phyloP scores from a whole-genome alignment of 2,329 filamentous ascomycete species.

The Penicillium verrucosum region DNA sequence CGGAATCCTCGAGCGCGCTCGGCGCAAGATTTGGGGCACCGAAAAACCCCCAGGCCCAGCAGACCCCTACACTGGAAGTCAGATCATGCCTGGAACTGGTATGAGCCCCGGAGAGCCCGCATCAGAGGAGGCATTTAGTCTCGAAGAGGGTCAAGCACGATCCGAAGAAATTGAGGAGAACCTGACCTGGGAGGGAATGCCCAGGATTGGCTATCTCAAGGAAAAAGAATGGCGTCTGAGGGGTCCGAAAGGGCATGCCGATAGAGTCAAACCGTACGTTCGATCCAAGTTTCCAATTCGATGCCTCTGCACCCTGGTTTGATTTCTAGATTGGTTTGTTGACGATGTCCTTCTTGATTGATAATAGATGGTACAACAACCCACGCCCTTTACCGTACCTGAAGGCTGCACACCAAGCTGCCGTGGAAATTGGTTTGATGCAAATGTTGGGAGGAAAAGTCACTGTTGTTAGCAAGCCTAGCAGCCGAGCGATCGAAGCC shows the following conservation, averaged over 20 bases:
- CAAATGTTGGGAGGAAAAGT: slow-evolving; percentile 36
- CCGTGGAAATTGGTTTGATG: slow-evolving; percentile 56
- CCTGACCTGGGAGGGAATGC: slow-evolving; percentile 50
- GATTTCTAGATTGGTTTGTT: background rate
- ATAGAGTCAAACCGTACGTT: slow-evolving; percentile 45
- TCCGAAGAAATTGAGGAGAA: slow-evolving; percentile 8
- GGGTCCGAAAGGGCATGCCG: slow-evolving; percentile 32
- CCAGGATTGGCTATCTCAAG: slow-evolving; percentile 51
- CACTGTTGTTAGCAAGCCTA: background rate
- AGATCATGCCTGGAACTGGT: slow-evolving; percentile 4
- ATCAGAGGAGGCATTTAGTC: background rate
- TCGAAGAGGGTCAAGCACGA: background rate
- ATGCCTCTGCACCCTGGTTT: background rate
- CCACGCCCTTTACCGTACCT: background rate
- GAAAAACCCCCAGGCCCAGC: slow-evolving; percentile 48
- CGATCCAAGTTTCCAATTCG: background rate
- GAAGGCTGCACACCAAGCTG: slow-evolving; percentile 51
- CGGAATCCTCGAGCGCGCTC: slow-evolving; percentile 46
- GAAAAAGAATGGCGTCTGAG: slow-evolving; percentile 38
- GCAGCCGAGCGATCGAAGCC: background rate
- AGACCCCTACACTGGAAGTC: slow-evolving; percentile 47
- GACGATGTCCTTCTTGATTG: background rate
- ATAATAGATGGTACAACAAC: slow-evolving; percentile 16
- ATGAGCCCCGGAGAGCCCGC: background rate
- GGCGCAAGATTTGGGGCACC: slow-evolving; percentile 50